Evolutionary conservation across 345 rosid species (phyloP), one percentile per base, ranked within the genome.

Genomic region (Mallotus nudiflorus): DNA sequence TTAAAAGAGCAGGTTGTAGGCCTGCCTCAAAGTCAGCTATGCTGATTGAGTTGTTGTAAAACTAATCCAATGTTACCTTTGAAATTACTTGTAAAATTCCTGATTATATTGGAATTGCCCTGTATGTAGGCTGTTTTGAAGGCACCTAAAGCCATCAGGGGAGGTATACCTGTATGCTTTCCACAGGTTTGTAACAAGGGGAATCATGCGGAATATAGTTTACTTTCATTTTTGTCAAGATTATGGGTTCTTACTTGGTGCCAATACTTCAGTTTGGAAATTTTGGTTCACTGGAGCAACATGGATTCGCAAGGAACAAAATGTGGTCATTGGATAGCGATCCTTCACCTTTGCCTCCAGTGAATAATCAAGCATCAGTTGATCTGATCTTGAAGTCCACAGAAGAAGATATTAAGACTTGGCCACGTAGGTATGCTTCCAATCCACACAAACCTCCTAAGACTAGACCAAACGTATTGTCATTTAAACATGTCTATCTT

Each of bases 131-230:
- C 91, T 72, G 78, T 74, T 9, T 85, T 82, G 82, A 88, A 86
- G 77, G 88, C 87, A 45, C 88, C 91, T 22, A 94, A 91, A 78
- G 85, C 89, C 31, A 81, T 87, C 70, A 82, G 95, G 73, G 97
- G 97, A 65, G 98, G 98, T 48, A 88, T 94, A 80, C 85, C 92
- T 48, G 76, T 91, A 76, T 91, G 88, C 85, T 91, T 94, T 82
- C 97, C 95, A 67, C 96, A 94, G 98, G 98, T 94, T 65, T 81
- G 11, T 42, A 2, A 42, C 11, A 75, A 68, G 62, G 52, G 45
- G 73, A 58, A 67, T 55, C 48, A 37, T 28, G 37, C 48, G 19
- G 22, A 63, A 71, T 22, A n/a, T 37, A 29, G 52, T 49, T 44
- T 45, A 29, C 64, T n/a, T 61, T 48, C 18, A 33, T 35, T 42